Base-by-base conservation (phyloP, 2,329 filamentous ascomycete genomes). In the Emergomyces africanus region DNA sequence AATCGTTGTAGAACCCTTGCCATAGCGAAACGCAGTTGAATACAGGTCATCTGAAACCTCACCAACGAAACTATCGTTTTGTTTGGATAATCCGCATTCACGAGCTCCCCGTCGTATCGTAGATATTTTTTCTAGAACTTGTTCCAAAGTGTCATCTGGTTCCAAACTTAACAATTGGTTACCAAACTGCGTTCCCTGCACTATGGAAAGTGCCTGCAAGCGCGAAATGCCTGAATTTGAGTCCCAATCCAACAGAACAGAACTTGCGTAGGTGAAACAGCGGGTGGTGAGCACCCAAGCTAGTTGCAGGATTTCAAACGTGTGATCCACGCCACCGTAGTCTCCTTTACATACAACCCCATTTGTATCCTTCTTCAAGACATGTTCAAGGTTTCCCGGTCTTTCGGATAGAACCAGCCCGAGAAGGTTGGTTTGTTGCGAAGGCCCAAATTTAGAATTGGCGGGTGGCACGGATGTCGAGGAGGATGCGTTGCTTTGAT, bases 231-330 rank as follows among this genome's bases (percentile, higher is more conserved):
- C 54, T 5, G n/a, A 42, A 33, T 18, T 44, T n/a, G 54, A n/a
- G 10, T 55, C 18, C 14, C 37, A 30, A 18, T 55, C 37, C 6
- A 55, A 55, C 23, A 55, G 14, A 18, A 55, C 25, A 8, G 39
- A 55, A 55, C 20, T 55, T 2, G 54, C 23, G 1, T 23, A 42
- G 3, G 39, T 55, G 39, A 55, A 55, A 44, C 54, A 55, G 23
- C 15, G 39, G 5, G 54, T 55, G 54, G 54, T 55, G 54, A 55
- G 54, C 3, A 28, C 55, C 55, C 55, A 57, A 28, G 55, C 55
- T 9, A 57, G 30, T 15, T 57, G 55, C 15, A 57, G 14, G 28
- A 57, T 57, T 25, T 57, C 50, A 28, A 55, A 42, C 2, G 54
- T 44, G 20, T 55, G 33, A 23, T 44, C 54, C 39, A 20, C 14